phyloP scores from a whole-genome alignment of 768 basidiomycete species.

The Kwoniella europaea region DNA sequence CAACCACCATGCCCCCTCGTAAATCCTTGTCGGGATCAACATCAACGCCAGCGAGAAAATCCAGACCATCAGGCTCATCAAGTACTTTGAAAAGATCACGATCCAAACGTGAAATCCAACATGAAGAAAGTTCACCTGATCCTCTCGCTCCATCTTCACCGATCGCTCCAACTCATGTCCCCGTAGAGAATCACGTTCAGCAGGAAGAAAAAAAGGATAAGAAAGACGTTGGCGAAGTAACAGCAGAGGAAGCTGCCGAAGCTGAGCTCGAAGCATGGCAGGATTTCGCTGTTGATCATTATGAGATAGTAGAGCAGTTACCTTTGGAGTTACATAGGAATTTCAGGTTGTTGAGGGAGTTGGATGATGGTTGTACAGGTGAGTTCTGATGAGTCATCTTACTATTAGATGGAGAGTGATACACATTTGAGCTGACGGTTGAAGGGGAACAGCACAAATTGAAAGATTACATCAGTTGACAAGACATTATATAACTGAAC shows the following conservation, averaged over 20 bases:
- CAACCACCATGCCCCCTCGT: constrained; percentile 15
- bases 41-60: background rate
- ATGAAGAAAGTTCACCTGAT: background rate
- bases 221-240: constrained; percentile 1
- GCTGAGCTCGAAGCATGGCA: constrained; percentile 51
- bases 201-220: background rate
- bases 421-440: background rate
- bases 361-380: constrained; percentile 55
- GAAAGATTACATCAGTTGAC: constrained; percentile 42
- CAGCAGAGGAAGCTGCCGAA: constrained; percentile 22
- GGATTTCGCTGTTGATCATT: constrained; percentile 53
- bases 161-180: background rate
- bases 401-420: background rate
- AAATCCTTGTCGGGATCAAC: constrained; percentile 9
- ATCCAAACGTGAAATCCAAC: background rate
- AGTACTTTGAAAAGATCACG: constrained; percentile 7
- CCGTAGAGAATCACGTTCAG: background rate
- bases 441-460: constrained; percentile 38
- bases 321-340: constrained; percentile 58
- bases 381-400: constrained; percentile 15
- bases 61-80: background rate
- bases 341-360: constrained; percentile 55
- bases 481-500: constrained; percentile 33
- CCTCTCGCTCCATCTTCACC: background rate
- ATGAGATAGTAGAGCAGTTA: constrained; percentile 58